Percentiles rank a stretch among this genome's conserved stretches.
Evolutionary conservation across 129 eudicot species (phyloP).

Genomic region (Saposhnikovia divaricata): DNA sequence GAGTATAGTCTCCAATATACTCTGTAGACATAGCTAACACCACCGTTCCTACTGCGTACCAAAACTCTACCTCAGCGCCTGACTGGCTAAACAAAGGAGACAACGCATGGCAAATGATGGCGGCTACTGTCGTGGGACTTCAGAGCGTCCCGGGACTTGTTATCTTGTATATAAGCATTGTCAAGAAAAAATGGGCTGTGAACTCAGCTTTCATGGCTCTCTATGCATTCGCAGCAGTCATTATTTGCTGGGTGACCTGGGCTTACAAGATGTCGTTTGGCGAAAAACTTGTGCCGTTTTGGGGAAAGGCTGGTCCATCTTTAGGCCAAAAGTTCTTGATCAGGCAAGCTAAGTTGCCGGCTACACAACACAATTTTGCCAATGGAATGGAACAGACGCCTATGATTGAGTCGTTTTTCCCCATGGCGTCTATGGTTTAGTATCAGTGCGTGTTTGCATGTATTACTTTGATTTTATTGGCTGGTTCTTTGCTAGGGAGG

Average conservation of each 20-base stretch:
- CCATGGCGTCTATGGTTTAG: slow-evolving; percentile 5
- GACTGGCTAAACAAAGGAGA: background rate
- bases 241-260: slow-evolving; percentile 3
- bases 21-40: background rate
- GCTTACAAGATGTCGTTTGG: slow-evolving; percentile 5
- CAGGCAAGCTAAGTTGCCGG: background rate
- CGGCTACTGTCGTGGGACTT: background rate
- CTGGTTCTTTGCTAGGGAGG: background rate
- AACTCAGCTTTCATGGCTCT: slow-evolving; percentile 1
- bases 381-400: background rate
- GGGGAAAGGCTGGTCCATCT: slow-evolving; percentile 2
- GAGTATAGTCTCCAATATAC: background rate
- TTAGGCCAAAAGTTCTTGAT: background rate
- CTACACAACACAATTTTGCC: background rate
- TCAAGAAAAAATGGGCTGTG: background rate
- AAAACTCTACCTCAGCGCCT: background rate
- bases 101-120: slow-evolving; percentile 2
- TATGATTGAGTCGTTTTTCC: background rate
- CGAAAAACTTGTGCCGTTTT: background rate
- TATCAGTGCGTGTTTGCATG: slow-evolving; percentile 3
- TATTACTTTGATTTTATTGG: background rate
- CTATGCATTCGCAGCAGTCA: background rate
- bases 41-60: background rate
- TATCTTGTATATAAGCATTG: background rate
- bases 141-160: slow-evolving; percentile 1